Evolutionary conservation across 192 early-diverging fungal species (phyloP).

Genomic region (Dispira simplex): DNA sequence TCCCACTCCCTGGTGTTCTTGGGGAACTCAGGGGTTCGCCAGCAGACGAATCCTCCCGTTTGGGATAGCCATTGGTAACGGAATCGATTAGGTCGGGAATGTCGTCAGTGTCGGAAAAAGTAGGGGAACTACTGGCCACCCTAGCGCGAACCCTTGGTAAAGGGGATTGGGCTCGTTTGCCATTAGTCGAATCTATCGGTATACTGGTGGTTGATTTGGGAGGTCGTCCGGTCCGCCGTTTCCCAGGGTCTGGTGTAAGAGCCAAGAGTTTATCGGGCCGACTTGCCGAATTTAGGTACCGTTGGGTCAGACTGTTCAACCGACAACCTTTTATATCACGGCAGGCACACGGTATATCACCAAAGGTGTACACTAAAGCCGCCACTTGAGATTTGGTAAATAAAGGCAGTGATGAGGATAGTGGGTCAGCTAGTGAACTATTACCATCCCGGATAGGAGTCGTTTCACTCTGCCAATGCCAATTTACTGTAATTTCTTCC

Average conservation of each 20-base stretch:
- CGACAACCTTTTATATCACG: background rate
- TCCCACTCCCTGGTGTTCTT: too few relatives aligned
- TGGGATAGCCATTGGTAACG: background rate
- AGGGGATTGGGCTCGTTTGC: too few relatives aligned
- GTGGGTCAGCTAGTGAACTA: background rate
- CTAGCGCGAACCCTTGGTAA: too few relatives aligned
- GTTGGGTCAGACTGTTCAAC: background rate
- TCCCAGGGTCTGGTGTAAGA: background rate
- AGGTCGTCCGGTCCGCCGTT: slow-evolving; percentile 1
- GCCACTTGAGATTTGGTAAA: background rate
- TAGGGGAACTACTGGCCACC: too few relatives aligned
- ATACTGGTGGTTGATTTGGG: background rate
- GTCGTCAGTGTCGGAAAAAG: background rate
- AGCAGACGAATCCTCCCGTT: background rate
- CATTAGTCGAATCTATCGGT: background rate
- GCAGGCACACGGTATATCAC: background rate
- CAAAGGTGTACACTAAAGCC: slow-evolving; percentile 1
- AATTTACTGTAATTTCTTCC: slow-evolving; percentile 52
- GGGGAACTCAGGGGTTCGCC: background rate
- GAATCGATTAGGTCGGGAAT: slow-evolving; percentile 1
- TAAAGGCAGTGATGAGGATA: background rate
- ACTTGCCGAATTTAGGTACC: background rate
- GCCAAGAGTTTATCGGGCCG: background rate
- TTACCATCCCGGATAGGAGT: background rate
- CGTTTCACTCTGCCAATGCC: slow-evolving; percentile 45